These are phyloP conservation scores for Pseudohalonectria lignicola DNA, from an alignment of 2,329 filamentous ascomycete species.

Conservation along the genomic window DNA sequence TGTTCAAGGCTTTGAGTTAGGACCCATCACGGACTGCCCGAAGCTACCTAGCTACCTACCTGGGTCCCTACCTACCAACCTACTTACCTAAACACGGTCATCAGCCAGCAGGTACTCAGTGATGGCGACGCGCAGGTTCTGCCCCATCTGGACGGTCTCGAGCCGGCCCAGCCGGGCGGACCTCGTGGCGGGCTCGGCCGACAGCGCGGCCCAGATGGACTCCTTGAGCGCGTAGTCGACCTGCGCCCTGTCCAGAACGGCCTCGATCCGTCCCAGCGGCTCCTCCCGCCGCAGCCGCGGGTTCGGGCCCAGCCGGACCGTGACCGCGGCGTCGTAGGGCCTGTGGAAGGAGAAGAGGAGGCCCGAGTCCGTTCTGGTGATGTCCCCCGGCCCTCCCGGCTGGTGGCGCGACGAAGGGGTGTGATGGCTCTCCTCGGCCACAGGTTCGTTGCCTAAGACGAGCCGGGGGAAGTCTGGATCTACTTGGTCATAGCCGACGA, in stretches of 20 bases:
- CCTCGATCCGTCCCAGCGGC: neutral
- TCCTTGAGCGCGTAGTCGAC: constrained; percentile 4
- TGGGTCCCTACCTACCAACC: neutral
- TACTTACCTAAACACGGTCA: neutral
- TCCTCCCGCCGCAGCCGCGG: neutral
- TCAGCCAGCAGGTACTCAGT: constrained; percentile 1
- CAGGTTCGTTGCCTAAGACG: too few species aligned
- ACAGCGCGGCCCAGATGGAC: neutral
- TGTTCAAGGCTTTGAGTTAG: too few species aligned
- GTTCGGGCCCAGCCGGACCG: neutral
- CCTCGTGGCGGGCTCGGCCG: neutral
- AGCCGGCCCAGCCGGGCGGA: neutral
- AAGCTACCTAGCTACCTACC: neutral
- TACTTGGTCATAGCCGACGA: too few species aligned
- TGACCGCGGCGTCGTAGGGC: neutral
- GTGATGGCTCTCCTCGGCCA: too few species aligned
- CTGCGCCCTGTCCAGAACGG: constrained; percentile 1
- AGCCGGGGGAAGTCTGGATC: too few species aligned
- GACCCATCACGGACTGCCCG: too few species aligned
- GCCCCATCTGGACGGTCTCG: neutral
- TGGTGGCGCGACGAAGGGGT: too few species aligned
- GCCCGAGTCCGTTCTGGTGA: neutral
- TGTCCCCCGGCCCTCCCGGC: neutral
- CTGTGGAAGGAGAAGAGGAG: neutral
- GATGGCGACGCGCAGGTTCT: neutral